Base-by-base conservation (phyloP, 2,329 filamentous ascomycete species). In the Cercospora zeae-maydis region DNA sequence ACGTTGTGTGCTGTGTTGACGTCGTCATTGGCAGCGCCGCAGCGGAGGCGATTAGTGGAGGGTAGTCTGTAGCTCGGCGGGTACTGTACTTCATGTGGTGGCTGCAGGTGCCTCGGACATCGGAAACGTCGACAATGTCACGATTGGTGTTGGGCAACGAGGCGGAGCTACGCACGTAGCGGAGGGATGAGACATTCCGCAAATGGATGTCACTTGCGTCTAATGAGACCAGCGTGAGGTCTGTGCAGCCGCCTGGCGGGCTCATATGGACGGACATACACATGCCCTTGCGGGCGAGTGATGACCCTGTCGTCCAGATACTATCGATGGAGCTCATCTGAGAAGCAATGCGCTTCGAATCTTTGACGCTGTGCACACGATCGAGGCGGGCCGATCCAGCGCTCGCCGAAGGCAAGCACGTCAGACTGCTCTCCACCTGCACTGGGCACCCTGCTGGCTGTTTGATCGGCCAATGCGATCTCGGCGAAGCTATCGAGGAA, bases 401-500 rank as follows among this genome's bases (percentile, higher is more conserved):
- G n/a, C 55, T 33, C 31, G 14, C 36, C 27, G 47, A 39, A 59
- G n/a, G 37, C 27, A 58, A 58, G 56, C 56, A 58, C 56, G 56
- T 58, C 56, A 58, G 21, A 49, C 11, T 21, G 24, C n/a, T 27
- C 24, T 3, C 3, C 24, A n/a, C 24, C 24, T 27, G 3, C 24
- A 27, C 24, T 27, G n/a, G n/a, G n/a, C n/a, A n/a, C n/a, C n/a
- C n/a, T 27, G 24, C 24, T 27, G 24, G 24, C 24, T 24, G 52
- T 24, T 31, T 16, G 14, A 37, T 33, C 56, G 34, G 58, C 42
- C 56, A 56, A 63, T 59, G 61, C 61, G 61, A 63, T 30, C 11
- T 63, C 61, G 61, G 61, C 47, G 49, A 49, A 58, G 56, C 56
- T 58, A 10, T 36, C 42, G 21, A 34, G 57, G 57, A 52, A 52